Conservation (phyloP, 2,329 filamentous ascomycete species). For the Talaromyces sp. region DNA sequence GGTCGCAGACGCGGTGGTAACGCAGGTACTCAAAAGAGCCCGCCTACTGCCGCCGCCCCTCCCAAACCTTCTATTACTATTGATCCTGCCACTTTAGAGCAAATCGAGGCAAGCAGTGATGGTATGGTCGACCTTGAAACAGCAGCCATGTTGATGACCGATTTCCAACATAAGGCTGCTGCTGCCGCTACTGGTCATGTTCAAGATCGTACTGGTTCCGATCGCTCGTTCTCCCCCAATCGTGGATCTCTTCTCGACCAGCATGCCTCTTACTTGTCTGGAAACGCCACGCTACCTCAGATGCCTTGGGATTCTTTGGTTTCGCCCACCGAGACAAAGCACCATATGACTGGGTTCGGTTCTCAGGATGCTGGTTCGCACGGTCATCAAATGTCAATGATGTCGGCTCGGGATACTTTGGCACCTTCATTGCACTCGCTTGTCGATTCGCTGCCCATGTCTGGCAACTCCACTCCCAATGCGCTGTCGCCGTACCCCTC, state of each 20-base stretch:
- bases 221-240: slow-evolving; percentile 70
- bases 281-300: slow-evolving; percentile 77
- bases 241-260: slow-evolving; percentile 73
- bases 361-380: slow-evolving; percentile 61
- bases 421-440: slow-evolving; percentile 69
- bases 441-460: slow-evolving; percentile 68
- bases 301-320: slow-evolving; percentile 92
- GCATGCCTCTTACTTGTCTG: slow-evolving; percentile 71
- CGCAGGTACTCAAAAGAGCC: slow-evolving; percentile 39
- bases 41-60: slow-evolving; percentile 51
- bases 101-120: slow-evolving; percentile 88
- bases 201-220: slow-evolving; percentile 47
- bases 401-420: slow-evolving; percentile 60
- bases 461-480: slow-evolving; percentile 67
- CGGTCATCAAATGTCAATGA: slow-evolving; percentile 67
- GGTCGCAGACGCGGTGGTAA: slow-evolving; percentile 66
- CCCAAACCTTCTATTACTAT: slow-evolving; percentile 77
- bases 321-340: slow-evolving; percentile 69
- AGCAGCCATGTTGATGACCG: slow-evolving; percentile 96
- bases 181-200: slow-evolving; percentile 53
- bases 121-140: slow-evolving; percentile 94
- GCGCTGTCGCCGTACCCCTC: slow-evolving; percentile 71
- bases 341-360: slow-evolving; percentile 66
- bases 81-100: slow-evolving; percentile 82
- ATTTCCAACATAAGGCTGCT: slow-evolving; percentile 95